phyloP scores from a whole-genome alignment of 805 yeast genomes.

The Pichia membranifaciens region DNA sequence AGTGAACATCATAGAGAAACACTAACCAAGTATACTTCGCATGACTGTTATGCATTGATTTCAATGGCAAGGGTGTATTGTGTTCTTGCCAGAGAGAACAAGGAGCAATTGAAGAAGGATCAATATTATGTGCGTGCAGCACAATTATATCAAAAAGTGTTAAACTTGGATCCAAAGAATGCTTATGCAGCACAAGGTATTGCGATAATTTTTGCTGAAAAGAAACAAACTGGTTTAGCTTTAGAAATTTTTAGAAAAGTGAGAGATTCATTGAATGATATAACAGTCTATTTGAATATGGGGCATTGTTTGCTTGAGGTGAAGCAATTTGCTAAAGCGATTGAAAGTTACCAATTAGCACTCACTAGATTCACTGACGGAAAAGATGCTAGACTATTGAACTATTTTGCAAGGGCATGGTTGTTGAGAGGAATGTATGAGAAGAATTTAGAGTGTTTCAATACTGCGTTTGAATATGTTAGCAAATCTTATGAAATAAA shows the following conservation, averaged over 20 bases:
- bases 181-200: slow-evolving; percentile 98
- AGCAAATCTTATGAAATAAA: slow-evolving; percentile 45
- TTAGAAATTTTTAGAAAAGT: slow-evolving; percentile 82
- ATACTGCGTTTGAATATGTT: slow-evolving; percentile 58
- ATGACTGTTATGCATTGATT: slow-evolving; percentile 82
- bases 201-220: slow-evolving; percentile 88
- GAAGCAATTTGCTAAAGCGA: slow-evolving; percentile 76
- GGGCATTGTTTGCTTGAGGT: slow-evolving; percentile 85
- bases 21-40: slow-evolving; percentile 72
- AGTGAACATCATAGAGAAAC: slow-evolving; percentile 81
- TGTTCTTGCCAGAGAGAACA: slow-evolving; percentile 71
- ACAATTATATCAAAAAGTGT: slow-evolving; percentile 82
- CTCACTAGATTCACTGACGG: slow-evolving; percentile 56
- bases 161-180: slow-evolving; percentile 75
- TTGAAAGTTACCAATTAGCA: slow-evolving; percentile 84
- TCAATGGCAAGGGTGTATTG: slow-evolving; percentile 88
- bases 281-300: slow-evolving; percentile 74
- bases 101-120: slow-evolving; percentile 53
- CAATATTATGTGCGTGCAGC: slow-evolving; percentile 85
- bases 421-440: slow-evolving; percentile 67
- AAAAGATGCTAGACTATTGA: slow-evolving; percentile 59
- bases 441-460: slow-evolving; percentile 53
- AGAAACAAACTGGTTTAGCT: slow-evolving; percentile 67
- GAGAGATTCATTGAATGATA: slow-evolving; percentile 82
- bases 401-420: slow-evolving; percentile 86